Base-by-base conservation (phyloP, 768 basidiomycete species). In the Xanthoconium stramineum region DNA sequence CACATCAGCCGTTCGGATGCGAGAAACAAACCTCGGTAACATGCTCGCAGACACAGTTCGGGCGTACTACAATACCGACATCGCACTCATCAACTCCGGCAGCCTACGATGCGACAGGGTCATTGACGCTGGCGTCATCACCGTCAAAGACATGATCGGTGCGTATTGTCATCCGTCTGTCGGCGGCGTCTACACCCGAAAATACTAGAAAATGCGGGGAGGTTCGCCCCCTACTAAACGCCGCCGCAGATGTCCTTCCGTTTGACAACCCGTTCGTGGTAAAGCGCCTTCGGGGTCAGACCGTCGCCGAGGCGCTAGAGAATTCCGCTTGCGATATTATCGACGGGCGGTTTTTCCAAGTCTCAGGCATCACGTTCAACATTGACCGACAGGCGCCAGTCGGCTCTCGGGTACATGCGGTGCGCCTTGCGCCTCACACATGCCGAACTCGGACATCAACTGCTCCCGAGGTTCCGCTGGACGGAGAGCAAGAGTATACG, bases 21-120 rank as follows among this genome's bases (percentile, higher is more conserved):
- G 9, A 3, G 55, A 57, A 9, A 49, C 55, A 3, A 39, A 49
- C 38, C 1, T 60, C 5, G 50, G 61, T 0, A 57, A 53, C 20
- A 55, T 55, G 50, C 30, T 58, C 3, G 57, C 55, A 20, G 47
- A 61, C 51, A 62, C 55, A 48, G 62, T 56, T 47, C 65, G 65
- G 65, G 49, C 50, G 38, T 61, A 61, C 45, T 44, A 58, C 28
- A 46, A 56, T 29, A 24, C 65, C 65, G 65, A 64, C 36, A 53
- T 59, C 1, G 47, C 53, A n/a, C 46, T 53, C 20, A 46, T 56
- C 19, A 43, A 56, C 15, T 53, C 52, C 0, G 50, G 65, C 2
- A 47, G 36, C 44, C 29, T 52, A 28, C 46, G 55, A 17, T 46
- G 42, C 28, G 42, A 56, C 30, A 61, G 52, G 59, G 20, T 57